These are phyloP conservation scores for Grammothele lineata DNA, from an alignment of 768 basidiomycete genomes.

Conservation along the genomic window DNA sequence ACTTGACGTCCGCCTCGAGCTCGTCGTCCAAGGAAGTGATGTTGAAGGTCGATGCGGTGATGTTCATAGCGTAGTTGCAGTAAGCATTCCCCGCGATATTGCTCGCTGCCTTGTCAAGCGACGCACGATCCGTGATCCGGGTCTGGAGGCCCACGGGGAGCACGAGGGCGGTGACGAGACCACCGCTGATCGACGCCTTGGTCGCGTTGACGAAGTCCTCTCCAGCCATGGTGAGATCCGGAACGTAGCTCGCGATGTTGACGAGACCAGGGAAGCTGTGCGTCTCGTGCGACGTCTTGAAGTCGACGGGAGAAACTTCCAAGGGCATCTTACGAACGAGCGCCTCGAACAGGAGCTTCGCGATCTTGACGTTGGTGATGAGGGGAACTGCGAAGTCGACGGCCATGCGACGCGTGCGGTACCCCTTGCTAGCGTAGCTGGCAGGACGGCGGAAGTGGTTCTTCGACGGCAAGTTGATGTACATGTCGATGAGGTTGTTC, in stretches of 20 bases:
- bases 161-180: slow-evolving; percentile 84
- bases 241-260: slow-evolving; percentile 85
- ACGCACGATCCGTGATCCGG: slow-evolving; percentile 60
- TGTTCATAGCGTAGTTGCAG: slow-evolving; percentile 84
- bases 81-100: slow-evolving; percentile 64
- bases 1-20: slow-evolving; percentile 73
- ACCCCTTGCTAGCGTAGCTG: slow-evolving; percentile 95
- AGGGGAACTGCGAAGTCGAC: slow-evolving; percentile 97
- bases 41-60: slow-evolving; percentile 73
- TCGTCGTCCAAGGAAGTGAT: slow-evolving; percentile 65
- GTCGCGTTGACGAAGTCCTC: slow-evolving; percentile 65
- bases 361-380: slow-evolving; percentile 98
- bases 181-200: slow-evolving; percentile 80
- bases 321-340: slow-evolving; percentile 85
- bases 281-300: slow-evolving; percentile 89
- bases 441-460: slow-evolving; percentile 97
- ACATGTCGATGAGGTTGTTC: slow-evolving; percentile 98
- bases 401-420: slow-evolving; percentile 95
- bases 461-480: slow-evolving; percentile 98
- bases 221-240: slow-evolving; percentile 54
- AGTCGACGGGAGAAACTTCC: slow-evolving; percentile 87
- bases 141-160: slow-evolving; percentile 63
- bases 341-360: slow-evolving; percentile 93
- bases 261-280: slow-evolving; percentile 90
- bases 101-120: slow-evolving; percentile 65